Evolutionary conservation across 78 protist genomes (phyloP), one percentile per base, ranked within the genome.

Genomic region (slime mould (Dictyostelium discoideum)): DNA sequence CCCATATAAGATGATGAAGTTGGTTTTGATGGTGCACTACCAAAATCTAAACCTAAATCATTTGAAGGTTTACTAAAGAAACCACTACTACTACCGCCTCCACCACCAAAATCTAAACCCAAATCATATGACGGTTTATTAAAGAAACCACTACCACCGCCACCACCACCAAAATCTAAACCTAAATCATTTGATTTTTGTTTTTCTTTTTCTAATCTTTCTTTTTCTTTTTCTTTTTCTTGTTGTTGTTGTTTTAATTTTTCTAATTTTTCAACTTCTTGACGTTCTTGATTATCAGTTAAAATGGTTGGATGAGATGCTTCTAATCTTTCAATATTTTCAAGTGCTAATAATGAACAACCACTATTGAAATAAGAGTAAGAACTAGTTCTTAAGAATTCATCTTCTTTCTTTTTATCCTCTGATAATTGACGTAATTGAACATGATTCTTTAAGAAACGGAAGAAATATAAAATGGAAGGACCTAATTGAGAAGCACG

Each of bases 91-190:
- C 69, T 9, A 13, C 73, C 6, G 22, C 82, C 18, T 42, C 93
- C 93, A 22, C 93, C 93, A 16, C 93, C 93, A 87, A 87, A 87
- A 42, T 87, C 93, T 63, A 87, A 63, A 24, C 93, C 93, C 22
- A 87, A 11, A 79, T 87, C 93, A 79, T 79, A 6, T 14, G 60
- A 74, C 3, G n/a, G 57, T 24, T 57, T 83, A 57, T 32, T 73
- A 20, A 60, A 60, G 37, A 22, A 50, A 37, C 57, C 40, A 24
- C 72, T 22, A 54, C 65, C n/a, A 10, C 73, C 14, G 22, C 82
- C 42, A 57, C 92, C 92, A 8, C 92, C 93, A 24, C 93, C 93
- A 87, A 87, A 87, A 42, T 87, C 93, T 63, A 87, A 63, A 24
- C 93, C 93, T 42, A 87, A 11, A 79, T 79, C 86, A 79, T 79